Percentiles rank a stretch among this genome's conserved stretches.
phyloP scores from a whole-genome alignment of 345 rosid species.

The Limnanthes douglasii region DNA sequence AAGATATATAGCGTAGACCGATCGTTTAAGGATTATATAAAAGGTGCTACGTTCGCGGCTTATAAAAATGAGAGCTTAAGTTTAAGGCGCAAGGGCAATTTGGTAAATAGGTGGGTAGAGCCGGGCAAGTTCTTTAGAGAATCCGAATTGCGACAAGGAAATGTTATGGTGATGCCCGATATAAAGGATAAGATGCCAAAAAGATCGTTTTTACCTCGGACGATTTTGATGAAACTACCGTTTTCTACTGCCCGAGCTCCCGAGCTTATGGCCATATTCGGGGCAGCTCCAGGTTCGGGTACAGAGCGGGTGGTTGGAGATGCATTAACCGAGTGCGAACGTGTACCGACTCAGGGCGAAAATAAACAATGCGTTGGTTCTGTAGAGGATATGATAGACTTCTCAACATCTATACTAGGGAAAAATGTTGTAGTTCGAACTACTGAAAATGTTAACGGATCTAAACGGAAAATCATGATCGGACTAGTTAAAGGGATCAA shows the following conservation, averaged over 20 bases:
- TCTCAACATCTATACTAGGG: conserved; percentile 33
- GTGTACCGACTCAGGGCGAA: conserved; percentile 48
- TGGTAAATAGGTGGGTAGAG: conserved; percentile 27
- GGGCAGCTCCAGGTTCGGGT: conserved; percentile 19
- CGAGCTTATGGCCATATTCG: conserved; percentile 21
- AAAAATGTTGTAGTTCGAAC: conserved; percentile 20
- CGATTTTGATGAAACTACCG: conserved; percentile 31
- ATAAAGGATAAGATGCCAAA: conserved; percentile 49
- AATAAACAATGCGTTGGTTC: conserved; percentile 52
- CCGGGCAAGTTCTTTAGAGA: conserved; percentile 65
- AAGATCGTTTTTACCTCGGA: conserved; percentile 62
- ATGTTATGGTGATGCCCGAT: conserved; percentile 49
- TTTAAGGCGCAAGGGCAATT: conserved; percentile 1
- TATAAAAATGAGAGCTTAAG: conserved; percentile 15
- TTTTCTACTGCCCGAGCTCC: conserved; percentile 20
- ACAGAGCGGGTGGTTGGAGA: conserved; percentile 24
- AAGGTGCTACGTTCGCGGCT: conserved; percentile 27
- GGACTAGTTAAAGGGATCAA: conserved; percentile 38
- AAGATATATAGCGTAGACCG: conserved; percentile 21
- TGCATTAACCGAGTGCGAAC: conserved; percentile 50
- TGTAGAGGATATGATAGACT: conserved; percentile 59
- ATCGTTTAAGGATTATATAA: conserved; percentile 24
- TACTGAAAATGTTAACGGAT: conserved; percentile 30
- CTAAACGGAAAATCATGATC: conserved; percentile 23
- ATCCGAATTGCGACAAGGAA: conserved; percentile 29